Evolutionary conservation across 805 yeast genomes (phyloP), one percentile per base, ranked within the genome.

Genomic region (Metschnikowia santaceciliae): DNA sequence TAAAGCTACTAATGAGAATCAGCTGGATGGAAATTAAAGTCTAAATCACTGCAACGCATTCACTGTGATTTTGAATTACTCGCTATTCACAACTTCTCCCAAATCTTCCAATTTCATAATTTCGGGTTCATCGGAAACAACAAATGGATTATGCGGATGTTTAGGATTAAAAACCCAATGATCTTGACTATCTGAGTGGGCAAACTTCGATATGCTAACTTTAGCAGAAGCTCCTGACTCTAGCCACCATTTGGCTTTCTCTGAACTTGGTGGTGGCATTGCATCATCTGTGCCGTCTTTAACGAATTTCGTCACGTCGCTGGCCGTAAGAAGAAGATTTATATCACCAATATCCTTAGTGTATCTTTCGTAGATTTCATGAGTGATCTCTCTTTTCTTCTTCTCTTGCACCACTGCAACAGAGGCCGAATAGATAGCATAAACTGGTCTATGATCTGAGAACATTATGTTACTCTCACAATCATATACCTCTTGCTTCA

Each of bases 361-460:
- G 65, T 81, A 70, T 51, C 63, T 78, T 35, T 79, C 77, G 60
- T 88, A 86, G 35, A 92, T 68, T 47, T 82, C 77, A 39, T 77
- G 74, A 15, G 82, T 72, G 50, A 91, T 67, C 39, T 71, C 68
- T 46, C 77, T 74, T 64, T 82, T 88, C 35, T 75, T 69, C 10
- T 67, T 74, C 53, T 84, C 86, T 65, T 91, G 83, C 20, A 89
- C 76, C 10, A 87, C 79, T 37, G 81, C 81, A 4, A 88, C 83
- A 26, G 71, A 73, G 0, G 90, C 85, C 20, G 67, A 68, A 64
- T 86, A 91, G 2, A 80, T 67, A 0, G 90, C 96, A 63, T 79
- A 81, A 0, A 92, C 97, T 0, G 98, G 97, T 43, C 95, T 72
- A 66, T 92, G 99, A 62, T 92, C 99, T 0, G 96, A 88, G 59